These are phyloP conservation scores for Ceratobasidium sp. DNA, from an alignment of 1,284 basidiomycete species.

Conservation along the genomic window DNA sequence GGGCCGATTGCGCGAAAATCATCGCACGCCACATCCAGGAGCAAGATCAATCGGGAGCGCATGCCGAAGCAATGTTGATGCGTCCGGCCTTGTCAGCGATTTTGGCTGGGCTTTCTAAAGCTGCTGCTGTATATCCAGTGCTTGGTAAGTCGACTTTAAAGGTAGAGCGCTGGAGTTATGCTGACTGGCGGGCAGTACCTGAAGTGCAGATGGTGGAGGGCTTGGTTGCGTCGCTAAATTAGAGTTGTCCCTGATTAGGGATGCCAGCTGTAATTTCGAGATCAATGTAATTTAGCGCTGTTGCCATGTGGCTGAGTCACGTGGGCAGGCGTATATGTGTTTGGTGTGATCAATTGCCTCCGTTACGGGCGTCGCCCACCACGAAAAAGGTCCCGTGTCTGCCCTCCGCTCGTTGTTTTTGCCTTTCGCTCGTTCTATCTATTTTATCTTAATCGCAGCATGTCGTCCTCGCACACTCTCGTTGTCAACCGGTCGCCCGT, in stretches of 20 bases:
- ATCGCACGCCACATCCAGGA: slow-evolving; percentile 30
- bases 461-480: slow-evolving; percentile 42
- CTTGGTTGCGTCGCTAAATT: slow-evolving; percentile 11
- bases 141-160: slow-evolving; percentile 19
- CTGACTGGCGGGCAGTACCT: slow-evolving; percentile 14
- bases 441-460: slow-evolving; percentile 41
- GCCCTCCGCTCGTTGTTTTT: slow-evolving; percentile 28
- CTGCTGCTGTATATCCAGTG: slow-evolving; percentile 7
- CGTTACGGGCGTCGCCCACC: slow-evolving; percentile 45
- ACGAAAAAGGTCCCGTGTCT: slow-evolving; percentile 34
- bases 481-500: slow-evolving; percentile 43
- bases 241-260: neutral
- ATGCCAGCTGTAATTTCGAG: neutral
- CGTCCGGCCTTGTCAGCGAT: slow-evolving; percentile 34
- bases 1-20: slow-evolving; percentile 42
- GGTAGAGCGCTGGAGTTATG: neutral
- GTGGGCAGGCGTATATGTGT: slow-evolving; percentile 39
- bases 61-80: neutral
- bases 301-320: slow-evolving; percentile 43
- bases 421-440: slow-evolving; percentile 28
- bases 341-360: slow-evolving; percentile 30
- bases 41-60: slow-evolving; percentile 3
- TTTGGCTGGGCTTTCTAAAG: slow-evolving; percentile 21
- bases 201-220: slow-evolving; percentile 28
- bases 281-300: slow-evolving; percentile 15